These are phyloP conservation scores for Parastagonospora nodorum DNA, from an alignment of 2,329 filamentous ascomycete species.

Conservation along the genomic window DNA sequence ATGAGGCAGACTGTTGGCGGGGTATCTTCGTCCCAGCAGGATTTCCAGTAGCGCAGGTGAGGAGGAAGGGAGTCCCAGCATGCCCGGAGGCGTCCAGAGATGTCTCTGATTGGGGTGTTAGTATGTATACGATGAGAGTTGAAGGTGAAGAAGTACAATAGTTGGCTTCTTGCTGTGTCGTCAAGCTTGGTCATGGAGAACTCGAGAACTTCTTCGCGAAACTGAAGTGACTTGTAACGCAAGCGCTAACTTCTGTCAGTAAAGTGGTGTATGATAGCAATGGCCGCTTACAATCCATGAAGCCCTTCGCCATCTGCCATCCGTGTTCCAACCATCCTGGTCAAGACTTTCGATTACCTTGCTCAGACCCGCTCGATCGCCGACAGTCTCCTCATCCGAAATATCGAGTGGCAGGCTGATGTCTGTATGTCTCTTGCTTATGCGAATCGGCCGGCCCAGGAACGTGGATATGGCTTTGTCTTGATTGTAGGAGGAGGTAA, in stretches of 20 bases:
- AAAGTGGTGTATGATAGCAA: too few relatives aligned
- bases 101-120: slow-evolving; percentile 19
- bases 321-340: slow-evolving; percentile 48
- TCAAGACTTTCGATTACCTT: slow-evolving; percentile 28
- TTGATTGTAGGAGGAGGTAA: slow-evolving; percentile 34
- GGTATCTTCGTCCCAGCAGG: slow-evolving; percentile 34
- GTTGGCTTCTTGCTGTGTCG: slow-evolving; percentile 19
- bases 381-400: slow-evolving; percentile 32
- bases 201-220: slow-evolving; percentile 42
- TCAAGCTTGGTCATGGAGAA: slow-evolving; percentile 30
- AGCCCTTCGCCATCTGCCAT: slow-evolving; percentile 28
- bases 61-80: slow-evolving; percentile 34
- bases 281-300: slow-evolving; percentile 29
- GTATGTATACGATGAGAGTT: not conserved
- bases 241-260: slow-evolving; percentile 19
- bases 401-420: slow-evolving; percentile 37
- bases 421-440: slow-evolving; percentile 38
- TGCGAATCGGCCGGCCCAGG: slow-evolving; percentile 37
- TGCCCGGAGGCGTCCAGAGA: slow-evolving; percentile 33
- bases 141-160: slow-evolving; percentile 18
- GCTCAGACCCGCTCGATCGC: slow-evolving; percentile 18
- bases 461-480: slow-evolving; percentile 44
- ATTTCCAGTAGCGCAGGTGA: slow-evolving; percentile 37
- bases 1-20: slow-evolving; percentile 38
- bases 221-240: slow-evolving; percentile 27